Evolutionary conservation across 2,329 filamentous ascomycete species (phyloP).

Genomic region (Arthrobotrys sphaeroides): DNA sequence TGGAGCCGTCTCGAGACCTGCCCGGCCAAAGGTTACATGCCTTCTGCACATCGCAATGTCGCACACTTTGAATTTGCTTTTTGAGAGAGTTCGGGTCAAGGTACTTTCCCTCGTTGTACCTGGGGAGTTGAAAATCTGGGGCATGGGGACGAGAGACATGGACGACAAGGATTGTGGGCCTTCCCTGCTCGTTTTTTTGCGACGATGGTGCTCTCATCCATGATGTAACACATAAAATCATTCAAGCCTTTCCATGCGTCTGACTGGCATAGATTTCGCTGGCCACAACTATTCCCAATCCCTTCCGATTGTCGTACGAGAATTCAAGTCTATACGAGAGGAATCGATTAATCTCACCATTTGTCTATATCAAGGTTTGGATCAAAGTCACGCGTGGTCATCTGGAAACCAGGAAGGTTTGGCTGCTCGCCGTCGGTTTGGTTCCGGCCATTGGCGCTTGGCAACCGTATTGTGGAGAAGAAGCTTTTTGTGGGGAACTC

Average conservation of each 20-base stretch:
- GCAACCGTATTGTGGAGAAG: slow-evolving; percentile 41
- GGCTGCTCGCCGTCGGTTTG: slow-evolving; percentile 30
- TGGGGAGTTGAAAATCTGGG: slow-evolving; percentile 23
- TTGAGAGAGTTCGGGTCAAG: slow-evolving; percentile 1
- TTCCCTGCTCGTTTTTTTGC: slow-evolving; percentile 23
- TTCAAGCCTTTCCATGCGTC: slow-evolving; percentile 28
- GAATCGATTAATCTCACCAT: not conserved
- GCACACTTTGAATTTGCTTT: slow-evolving; percentile 42
- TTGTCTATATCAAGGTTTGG: slow-evolving; percentile 11
- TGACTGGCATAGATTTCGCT: not conserved
- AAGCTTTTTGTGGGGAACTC: slow-evolving; percentile 53
- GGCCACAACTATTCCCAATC: not conserved
- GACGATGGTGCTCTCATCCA: slow-evolving; percentile 21
- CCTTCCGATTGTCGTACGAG: slow-evolving; percentile 7
- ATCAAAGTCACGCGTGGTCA: slow-evolving; percentile 15
- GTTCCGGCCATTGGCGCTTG: slow-evolving; percentile 34
- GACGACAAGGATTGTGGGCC: slow-evolving; percentile 17
- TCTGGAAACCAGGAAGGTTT: slow-evolving; percentile 18
- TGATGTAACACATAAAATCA: slow-evolving; percentile 36
- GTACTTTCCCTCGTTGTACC: slow-evolving; percentile 23
- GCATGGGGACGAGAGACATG: slow-evolving; percentile 30
- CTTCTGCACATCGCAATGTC: slow-evolving; percentile 20
- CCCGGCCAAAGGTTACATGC: slow-evolving; percentile 18
- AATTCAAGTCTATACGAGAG: not conserved
- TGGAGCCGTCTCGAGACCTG: not conserved